Evolutionary conservation across 2,329 filamentous ascomycete species (phyloP).

Genomic region (Fusarium robinianum): DNA sequence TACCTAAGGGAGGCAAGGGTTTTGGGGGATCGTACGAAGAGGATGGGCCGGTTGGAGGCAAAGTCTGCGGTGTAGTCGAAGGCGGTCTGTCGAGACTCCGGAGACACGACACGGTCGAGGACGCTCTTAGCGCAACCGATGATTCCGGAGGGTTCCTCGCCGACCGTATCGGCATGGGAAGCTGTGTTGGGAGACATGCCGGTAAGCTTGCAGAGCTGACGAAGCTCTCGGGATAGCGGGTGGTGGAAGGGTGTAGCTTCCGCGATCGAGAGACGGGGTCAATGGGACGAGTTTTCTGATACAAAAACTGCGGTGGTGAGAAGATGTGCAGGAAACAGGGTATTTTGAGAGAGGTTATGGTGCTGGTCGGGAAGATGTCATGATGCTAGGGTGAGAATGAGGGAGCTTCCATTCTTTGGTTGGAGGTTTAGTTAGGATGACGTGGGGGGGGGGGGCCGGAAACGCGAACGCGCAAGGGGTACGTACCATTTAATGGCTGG

Average conservation of each 20-base stretch:
- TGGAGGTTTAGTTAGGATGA: no score
- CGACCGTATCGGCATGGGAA: conserved; percentile 33
- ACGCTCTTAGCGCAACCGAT: conserved; percentile 50
- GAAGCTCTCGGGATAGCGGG: background rate
- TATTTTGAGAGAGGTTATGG: no score
- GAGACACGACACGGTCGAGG: conserved; percentile 59
- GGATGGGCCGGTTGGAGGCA: conserved; percentile 66
- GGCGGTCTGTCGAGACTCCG: conserved; percentile 61
- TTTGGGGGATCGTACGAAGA: conserved; percentile 64
- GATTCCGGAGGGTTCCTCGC: conserved; percentile 43
- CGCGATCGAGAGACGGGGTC: background rate
- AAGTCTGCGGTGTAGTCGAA: conserved; percentile 59
- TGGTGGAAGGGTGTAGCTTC: background rate
- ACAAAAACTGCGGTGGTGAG: no score
- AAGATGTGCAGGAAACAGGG: no score
- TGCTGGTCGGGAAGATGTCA: no score
- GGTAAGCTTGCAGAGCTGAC: background rate
- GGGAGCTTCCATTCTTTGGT: no score
- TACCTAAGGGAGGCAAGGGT: background rate
- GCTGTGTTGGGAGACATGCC: conserved; percentile 19
- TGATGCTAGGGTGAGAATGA: no score
- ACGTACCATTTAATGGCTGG: no score
- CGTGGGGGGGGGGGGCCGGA: no score
- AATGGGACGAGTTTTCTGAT: no score
- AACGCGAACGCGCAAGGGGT: no score